Percentiles rank a stretch among this genome's conserved stretches.
These are phyloP conservation scores for Gossypium longicalyx DNA, from an alignment of 345 rosid genomes.

Conservation along the genomic window DNA sequence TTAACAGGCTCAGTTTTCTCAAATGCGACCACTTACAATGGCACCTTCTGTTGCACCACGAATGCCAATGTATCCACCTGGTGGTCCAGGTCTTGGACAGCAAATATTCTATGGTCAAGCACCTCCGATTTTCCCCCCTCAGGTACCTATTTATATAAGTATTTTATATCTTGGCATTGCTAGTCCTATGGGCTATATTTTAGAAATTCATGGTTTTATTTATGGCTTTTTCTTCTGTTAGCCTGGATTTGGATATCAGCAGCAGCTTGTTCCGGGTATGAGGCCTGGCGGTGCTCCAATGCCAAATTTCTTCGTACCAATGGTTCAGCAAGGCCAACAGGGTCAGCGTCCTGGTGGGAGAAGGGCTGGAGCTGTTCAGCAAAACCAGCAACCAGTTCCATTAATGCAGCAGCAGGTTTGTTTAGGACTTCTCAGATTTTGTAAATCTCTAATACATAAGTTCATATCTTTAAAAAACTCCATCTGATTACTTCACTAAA, in stretches of 20 bases:
- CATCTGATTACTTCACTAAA: not conserved
- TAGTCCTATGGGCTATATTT: not conserved
- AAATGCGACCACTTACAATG: conserved; percentile 60
- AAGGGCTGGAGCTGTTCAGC: conserved; percentile 50
- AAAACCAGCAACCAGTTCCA: conserved; percentile 57
- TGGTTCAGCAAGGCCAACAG: conserved; percentile 57
- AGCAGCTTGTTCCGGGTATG: conserved; percentile 75
- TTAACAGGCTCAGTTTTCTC: conserved; percentile 69
- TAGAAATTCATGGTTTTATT: not conserved
- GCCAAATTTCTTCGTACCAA: conserved; percentile 61
- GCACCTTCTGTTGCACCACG: conserved; percentile 51
- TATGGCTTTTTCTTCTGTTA: not conserved
- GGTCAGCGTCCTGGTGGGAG: conserved; percentile 72
- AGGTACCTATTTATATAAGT: conserved; percentile 24
- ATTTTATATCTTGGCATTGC: not conserved
- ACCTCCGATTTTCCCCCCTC: conserved; percentile 69
- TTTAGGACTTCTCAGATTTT: not conserved
- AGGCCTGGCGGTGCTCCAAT: conserved; percentile 70
- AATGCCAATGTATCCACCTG: conserved; percentile 71
- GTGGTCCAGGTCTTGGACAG: conserved; percentile 66
- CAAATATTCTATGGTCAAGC: conserved; percentile 72
- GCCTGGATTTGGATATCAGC: not conserved
- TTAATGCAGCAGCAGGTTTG: conserved; percentile 63
- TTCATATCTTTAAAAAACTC: not conserved
- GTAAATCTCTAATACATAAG: not conserved